These are phyloP conservation scores for Schizophyllum amplum DNA, from an alignment of 1,284 basidiomycete genomes.

Conservation along the genomic window DNA sequence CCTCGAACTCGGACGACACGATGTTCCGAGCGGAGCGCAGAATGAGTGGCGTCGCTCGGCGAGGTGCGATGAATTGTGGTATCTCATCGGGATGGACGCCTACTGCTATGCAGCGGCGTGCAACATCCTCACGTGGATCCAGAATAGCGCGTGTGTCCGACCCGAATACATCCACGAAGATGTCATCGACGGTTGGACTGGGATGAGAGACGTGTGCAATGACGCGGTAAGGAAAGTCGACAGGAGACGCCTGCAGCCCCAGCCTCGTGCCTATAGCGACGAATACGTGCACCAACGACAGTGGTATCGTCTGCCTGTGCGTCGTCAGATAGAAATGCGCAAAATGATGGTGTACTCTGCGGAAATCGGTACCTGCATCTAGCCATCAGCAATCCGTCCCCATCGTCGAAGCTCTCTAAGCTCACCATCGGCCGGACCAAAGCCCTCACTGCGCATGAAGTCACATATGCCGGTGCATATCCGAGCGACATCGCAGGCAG, in stretches of 20 bases:
- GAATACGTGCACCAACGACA: slow-evolving; percentile 55
- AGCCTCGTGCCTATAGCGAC: slow-evolving; percentile 43
- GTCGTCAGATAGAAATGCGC: slow-evolving; percentile 50
- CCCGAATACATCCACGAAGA: slow-evolving; percentile 42
- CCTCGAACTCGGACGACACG: slow-evolving; percentile 20
- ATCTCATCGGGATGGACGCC: slow-evolving; percentile 18
- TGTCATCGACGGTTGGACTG: slow-evolving; percentile 21
- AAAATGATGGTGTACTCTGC: slow-evolving; percentile 42
- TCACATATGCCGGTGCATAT: slow-evolving; percentile 35
- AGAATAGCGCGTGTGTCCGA: slow-evolving; percentile 26
- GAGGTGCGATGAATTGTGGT: slow-evolving; percentile 22
- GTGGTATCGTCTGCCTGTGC: slow-evolving; percentile 43
- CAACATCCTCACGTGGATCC: slow-evolving; percentile 25
- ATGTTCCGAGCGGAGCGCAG: slow-evolving; percentile 32
- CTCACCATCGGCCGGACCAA: slow-evolving; percentile 29
- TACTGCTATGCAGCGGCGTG: slow-evolving; percentile 19
- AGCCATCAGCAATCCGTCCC: slow-evolving; percentile 7
- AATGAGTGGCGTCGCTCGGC: slow-evolving; percentile 31
- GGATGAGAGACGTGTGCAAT: slow-evolving; percentile 36
- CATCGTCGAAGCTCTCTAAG: background rate
- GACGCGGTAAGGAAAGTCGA: slow-evolving; percentile 49
- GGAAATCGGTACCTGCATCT: slow-evolving; percentile 22
- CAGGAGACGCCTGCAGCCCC: slow-evolving; percentile 41
- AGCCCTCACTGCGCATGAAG: slow-evolving; percentile 39
- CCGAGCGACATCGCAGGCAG: slow-evolving; percentile 20